phyloP scores from a whole-genome alignment of 495 filamentous ascomycete species.

The Symbiotaphrina buchneri region DNA sequence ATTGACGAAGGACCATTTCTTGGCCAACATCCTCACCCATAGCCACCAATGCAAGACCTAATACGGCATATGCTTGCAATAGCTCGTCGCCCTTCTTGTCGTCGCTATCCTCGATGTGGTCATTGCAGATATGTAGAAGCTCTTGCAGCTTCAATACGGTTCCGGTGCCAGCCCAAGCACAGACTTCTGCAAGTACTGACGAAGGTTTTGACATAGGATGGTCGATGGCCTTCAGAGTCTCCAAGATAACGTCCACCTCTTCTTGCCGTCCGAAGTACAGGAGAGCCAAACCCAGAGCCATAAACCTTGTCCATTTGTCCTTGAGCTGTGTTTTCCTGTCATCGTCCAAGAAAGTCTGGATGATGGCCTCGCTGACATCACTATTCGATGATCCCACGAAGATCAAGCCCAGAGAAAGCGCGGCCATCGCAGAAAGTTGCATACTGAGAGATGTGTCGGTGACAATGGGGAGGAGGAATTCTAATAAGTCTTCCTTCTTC shows the following conservation, averaged over 20 bases:
- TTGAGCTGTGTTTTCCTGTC: constrained; percentile 71
- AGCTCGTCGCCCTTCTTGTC: constrained; percentile 87
- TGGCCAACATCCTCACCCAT: constrained; percentile 98
- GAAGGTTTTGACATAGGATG: constrained; percentile 88
- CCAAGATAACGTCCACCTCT: constrained; percentile 85
- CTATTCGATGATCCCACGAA: constrained; percentile 84
- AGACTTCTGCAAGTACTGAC: constrained; percentile 77
- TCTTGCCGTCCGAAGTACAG: constrained; percentile 93
- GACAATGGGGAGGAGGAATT: constrained; percentile 67
- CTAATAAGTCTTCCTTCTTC: constrained; percentile 63
- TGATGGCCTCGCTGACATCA: constrained; percentile 70
- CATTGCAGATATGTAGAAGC: constrained; percentile 89
- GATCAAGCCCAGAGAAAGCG: constrained; percentile 70
- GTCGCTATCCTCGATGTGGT: constrained; percentile 83
- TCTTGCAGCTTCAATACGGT: constrained; percentile 93
- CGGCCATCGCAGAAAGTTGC: constrained; percentile 92
- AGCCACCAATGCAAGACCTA: constrained; percentile 80
- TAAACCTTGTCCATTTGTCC: constrained; percentile 94
- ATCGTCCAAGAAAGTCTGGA: constrained; percentile 78
- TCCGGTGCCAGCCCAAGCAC: constrained; percentile 92
- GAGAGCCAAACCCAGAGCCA: constrained; percentile 81
- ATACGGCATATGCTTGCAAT: constrained; percentile 83
- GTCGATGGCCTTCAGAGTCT: constrained; percentile 86
- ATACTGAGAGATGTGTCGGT: constrained; percentile 63
- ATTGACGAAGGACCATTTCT: constrained; percentile 94